phyloP scores from a whole-genome alignment of 2,329 filamentous ascomycete genomes.

The Teratosphaeria viscida region DNA sequence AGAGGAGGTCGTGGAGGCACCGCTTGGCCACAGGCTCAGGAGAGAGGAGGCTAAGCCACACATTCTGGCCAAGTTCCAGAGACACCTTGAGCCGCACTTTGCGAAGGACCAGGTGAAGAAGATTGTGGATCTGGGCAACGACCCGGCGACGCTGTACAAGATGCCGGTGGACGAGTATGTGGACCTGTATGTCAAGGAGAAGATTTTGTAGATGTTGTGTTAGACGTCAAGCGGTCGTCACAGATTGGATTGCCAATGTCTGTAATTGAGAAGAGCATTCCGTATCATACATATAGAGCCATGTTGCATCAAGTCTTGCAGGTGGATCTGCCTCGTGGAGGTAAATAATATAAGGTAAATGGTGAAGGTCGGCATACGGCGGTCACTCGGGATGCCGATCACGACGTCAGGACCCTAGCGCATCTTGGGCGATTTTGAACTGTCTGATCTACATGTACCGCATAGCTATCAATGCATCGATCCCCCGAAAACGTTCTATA shows the following conservation, averaged over 20 bases:
- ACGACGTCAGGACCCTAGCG: not conserved
- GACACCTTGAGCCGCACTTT: constrained; percentile 79
- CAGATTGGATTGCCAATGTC: too few species aligned
- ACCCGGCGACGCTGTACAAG: constrained; percentile 63
- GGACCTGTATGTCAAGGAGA: constrained; percentile 62
- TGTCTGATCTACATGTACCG: not conserved
- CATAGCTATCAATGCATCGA: not conserved
- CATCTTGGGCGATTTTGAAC: not conserved
- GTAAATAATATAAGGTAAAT: too few species aligned
- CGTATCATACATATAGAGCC: too few species aligned
- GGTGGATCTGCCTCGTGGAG: too few species aligned
- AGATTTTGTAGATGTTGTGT: constrained; percentile 11
- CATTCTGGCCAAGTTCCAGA: constrained; percentile 90
- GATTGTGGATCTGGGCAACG: constrained; percentile 68
- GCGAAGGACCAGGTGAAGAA: constrained; percentile 65
- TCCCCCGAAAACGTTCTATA: not conserved
- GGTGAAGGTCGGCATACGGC: not conserved
- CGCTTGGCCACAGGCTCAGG: constrained; percentile 80
- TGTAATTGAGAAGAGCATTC: too few species aligned
- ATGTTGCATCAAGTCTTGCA: too few species aligned
- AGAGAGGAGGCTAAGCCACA: constrained; percentile 96
- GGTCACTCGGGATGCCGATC: not conserved
- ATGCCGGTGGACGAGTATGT: constrained; percentile 89
- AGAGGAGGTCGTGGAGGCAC: constrained; percentile 87
- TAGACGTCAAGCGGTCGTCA: too few species aligned